phyloP scores from a whole-genome alignment of 2,329 filamentous ascomycete species.

The Tolypocladium album region DNA sequence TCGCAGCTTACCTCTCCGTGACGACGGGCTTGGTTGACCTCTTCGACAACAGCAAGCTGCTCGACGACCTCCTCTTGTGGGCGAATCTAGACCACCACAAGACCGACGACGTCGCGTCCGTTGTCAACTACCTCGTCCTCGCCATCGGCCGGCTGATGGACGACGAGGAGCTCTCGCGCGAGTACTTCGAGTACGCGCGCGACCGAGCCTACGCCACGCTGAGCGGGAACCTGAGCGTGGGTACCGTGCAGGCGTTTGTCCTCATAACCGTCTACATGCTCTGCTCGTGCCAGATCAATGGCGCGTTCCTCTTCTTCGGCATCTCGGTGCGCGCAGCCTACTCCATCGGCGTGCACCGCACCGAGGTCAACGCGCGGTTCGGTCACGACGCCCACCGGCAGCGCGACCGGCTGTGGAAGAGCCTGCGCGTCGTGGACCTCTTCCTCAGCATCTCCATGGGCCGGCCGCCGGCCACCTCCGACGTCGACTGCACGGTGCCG shows the following conservation, averaged over 20 bases:
- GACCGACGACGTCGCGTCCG: conserved; percentile 24
- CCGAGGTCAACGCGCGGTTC: conserved; percentile 42
- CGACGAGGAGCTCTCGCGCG: conserved; percentile 28
- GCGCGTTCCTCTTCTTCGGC: conserved; percentile 43
- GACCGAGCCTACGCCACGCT: conserved; percentile 32
- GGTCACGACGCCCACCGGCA: conserved; percentile 29
- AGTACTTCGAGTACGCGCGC: conserved; percentile 39
- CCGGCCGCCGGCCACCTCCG: conserved; percentile 40
- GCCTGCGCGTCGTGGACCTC: conserved; percentile 38
- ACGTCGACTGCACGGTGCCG: conserved; percentile 42
- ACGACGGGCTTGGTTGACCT: conserved; percentile 37
- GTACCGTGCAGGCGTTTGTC: conserved; percentile 38
- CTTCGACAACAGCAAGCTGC: conserved; percentile 30
- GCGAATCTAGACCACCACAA: conserved; percentile 14
- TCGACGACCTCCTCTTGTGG: conserved; percentile 31
- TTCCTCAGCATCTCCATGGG: conserved; percentile 45
- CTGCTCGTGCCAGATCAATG: conserved; percentile 43
- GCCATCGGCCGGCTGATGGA: conserved; percentile 35
- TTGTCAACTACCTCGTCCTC: conserved; percentile 37
- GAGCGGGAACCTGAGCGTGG: conserved; percentile 34
- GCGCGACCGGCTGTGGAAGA: conserved; percentile 43
- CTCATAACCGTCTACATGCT: conserved; percentile 44
- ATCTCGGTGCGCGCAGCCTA: conserved; percentile 41
- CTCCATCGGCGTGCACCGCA: conserved; percentile 40
- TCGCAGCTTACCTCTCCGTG: conserved; percentile 25